Conservation (phyloP, 2,329 filamentous ascomycete species). For the Trichoderma sp. region DNA sequence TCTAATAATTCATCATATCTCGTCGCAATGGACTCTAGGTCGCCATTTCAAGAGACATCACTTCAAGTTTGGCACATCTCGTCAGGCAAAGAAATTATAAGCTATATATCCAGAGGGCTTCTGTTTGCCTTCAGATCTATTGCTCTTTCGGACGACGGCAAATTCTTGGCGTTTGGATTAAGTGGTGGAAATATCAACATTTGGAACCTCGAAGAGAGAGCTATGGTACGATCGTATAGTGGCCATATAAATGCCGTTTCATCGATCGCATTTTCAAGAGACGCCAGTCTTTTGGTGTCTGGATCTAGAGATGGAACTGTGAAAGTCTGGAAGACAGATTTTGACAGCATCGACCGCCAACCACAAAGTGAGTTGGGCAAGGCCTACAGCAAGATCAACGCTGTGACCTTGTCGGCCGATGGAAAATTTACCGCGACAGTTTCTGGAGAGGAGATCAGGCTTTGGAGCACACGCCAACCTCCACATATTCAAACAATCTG, state of each 20-base stretch:
- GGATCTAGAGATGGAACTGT: not conserved
- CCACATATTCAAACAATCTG: not conserved
- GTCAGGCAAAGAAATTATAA: not conserved
- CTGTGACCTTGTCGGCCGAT: not conserved
- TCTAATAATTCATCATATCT: not conserved
- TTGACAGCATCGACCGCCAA: not conserved
- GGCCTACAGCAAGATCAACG: not conserved
- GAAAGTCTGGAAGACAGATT: not conserved
- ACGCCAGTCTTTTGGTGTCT: not conserved
- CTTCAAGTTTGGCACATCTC: not conserved
- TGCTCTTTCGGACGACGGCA: not conserved
- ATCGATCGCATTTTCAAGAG: not conserved
- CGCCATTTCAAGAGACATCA: no score
- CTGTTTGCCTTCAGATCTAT: accelerated
- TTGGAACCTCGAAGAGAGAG: not conserved
- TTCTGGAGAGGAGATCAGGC: not conserved
- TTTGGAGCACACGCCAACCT: not conserved
- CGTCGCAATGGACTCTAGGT: no score
- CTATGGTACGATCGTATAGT: not conserved
- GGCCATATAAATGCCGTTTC: not conserved
- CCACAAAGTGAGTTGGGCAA: not conserved
- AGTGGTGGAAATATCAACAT: not conserved
- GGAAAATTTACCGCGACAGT: not conserved
- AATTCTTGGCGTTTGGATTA: not conserved
- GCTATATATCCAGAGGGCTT: accelerated